Percentiles rank a stretch among this genome's conserved stretches.
phyloP scores from a whole-genome alignment of 2,329 filamentous ascomycete genomes.

The Aureobasidium sp. region DNA sequence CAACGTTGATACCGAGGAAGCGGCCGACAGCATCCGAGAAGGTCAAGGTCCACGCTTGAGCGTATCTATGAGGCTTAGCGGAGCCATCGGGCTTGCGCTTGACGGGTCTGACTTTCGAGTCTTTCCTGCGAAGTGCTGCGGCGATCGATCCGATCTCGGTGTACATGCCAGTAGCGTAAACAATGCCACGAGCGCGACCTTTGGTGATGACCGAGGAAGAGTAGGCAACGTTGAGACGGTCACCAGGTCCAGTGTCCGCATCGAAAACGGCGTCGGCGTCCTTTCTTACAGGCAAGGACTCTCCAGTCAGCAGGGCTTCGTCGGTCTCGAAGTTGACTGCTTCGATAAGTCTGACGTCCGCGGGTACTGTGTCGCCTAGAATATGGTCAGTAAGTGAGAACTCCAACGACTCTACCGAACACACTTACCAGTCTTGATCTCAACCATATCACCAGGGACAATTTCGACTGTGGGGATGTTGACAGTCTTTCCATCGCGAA shows the following conservation, averaged over 20 bases:
- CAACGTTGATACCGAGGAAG: constrained; percentile 59
- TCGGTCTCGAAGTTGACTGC: constrained; percentile 59
- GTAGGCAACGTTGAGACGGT: constrained; percentile 57
- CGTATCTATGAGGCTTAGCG: constrained; percentile 27
- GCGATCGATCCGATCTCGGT: constrained; percentile 64
- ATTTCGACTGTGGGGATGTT: constrained; percentile 36
- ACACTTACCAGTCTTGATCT: constrained; percentile 34
- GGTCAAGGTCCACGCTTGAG: constrained; percentile 46
- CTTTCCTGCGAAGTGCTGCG: constrained; percentile 49
- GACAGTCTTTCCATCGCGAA: constrained; percentile 38
- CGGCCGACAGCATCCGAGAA: constrained; percentile 50
- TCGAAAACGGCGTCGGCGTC: constrained; percentile 22
- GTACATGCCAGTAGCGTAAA: constrained; percentile 52
- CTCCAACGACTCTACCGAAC: background rate
- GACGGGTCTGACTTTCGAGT: constrained; percentile 29
- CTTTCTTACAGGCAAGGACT: constrained; percentile 46
- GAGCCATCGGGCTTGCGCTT: constrained; percentile 33
- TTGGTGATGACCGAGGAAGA: constrained; percentile 56
- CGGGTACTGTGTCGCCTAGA: constrained; percentile 34
- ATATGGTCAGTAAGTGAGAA: background rate
- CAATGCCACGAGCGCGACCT: constrained; percentile 54
- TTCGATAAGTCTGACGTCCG: constrained; percentile 37
- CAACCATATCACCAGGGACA: constrained; percentile 41
- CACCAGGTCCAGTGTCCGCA: constrained; percentile 46
- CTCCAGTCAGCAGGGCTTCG: constrained; percentile 62